Percentiles rank a stretch among this genome's conserved stretches.
phyloP scores from a whole-genome alignment of 2,329 filamentous ascomycete genomes.

The Ophiostoma perfectum region DNA sequence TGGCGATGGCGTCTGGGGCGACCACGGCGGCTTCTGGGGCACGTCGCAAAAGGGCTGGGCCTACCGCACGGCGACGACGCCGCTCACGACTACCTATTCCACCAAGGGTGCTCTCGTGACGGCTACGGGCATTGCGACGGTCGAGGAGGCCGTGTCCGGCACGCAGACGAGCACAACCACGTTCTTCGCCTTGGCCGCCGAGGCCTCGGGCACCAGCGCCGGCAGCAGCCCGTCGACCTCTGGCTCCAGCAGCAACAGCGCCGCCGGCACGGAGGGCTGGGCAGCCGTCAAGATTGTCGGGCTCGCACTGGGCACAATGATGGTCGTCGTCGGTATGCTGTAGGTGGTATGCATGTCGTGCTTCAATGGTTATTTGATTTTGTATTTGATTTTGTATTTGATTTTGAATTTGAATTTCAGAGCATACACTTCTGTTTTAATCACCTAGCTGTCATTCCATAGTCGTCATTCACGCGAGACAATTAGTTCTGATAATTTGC shows the following conservation, averaged over 20 bases:
- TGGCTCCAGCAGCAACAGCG: conserved; percentile 1
- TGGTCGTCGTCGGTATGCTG: conserved; percentile 31
- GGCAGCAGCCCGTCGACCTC: background rate
- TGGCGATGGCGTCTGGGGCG: conserved; percentile 23
- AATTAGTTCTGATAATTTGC: background rate
- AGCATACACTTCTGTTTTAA: background rate
- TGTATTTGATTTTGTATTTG: background rate
- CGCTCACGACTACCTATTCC: conserved; percentile 33
- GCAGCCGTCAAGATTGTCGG: conserved; percentile 29
- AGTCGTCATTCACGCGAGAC: background rate
- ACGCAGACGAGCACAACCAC: conserved; percentile 32
- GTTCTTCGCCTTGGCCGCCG: conserved; percentile 22
- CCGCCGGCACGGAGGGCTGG: conserved; percentile 4
- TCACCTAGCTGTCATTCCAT: background rate
- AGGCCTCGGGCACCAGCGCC: background rate
- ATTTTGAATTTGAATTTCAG: background rate
- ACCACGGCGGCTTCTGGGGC: conserved; percentile 39
- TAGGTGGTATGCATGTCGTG: conserved; percentile 19
- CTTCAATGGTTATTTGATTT: background rate
- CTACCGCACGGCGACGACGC: conserved; percentile 34
- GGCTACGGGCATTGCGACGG: conserved; percentile 29
- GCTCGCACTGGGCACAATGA: conserved; percentile 31
- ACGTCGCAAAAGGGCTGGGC: conserved; percentile 34
- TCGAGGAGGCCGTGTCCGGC: conserved; percentile 33
- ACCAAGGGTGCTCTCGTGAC: conserved; percentile 27